These are phyloP conservation scores for Phytomonas serpens DNA, from an alignment of 208 protist species.

Conservation along the genomic window DNA sequence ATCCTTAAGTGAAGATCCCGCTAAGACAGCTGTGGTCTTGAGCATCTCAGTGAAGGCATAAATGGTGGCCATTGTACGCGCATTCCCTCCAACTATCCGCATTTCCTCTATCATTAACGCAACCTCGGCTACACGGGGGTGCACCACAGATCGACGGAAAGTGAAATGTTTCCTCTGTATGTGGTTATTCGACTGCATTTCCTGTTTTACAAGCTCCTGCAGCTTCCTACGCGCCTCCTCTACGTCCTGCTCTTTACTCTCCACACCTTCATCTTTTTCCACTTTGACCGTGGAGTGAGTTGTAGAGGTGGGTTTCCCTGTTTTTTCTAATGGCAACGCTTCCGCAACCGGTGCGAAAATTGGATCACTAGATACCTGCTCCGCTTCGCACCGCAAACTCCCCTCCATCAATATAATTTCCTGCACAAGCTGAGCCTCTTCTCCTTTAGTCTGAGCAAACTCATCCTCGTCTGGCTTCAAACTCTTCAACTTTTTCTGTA, in stretches of 20 bases:
- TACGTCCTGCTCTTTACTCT: background rate
- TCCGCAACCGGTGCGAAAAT: background rate
- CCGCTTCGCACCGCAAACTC: constrained; percentile 1
- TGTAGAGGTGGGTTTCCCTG: too few relatives aligned
- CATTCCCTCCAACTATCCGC: constrained; percentile 68
- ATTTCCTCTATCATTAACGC: constrained; percentile 66
- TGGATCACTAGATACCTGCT: background rate
- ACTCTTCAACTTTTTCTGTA: constrained; percentile 38
- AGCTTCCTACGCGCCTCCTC: background rate
- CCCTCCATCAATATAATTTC: constrained; percentile 17
- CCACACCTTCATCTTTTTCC: background rate
- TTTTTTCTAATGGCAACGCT: too few relatives aligned
- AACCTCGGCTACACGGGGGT: constrained; percentile 67
- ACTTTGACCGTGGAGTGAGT: background rate
- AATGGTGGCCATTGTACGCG: constrained; percentile 58
- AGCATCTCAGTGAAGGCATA: constrained; percentile 50
- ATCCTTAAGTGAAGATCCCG: constrained; percentile 26
- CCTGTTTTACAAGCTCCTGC: background rate
- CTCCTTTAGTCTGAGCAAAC: constrained; percentile 22
- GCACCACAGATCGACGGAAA: constrained; percentile 19
- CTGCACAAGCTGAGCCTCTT: constrained; percentile 20
- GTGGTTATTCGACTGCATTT: background rate
- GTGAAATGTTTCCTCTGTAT: background rate
- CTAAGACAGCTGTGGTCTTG: constrained; percentile 40
- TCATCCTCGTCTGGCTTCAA: constrained; percentile 17